A percentile compares a stretch with the other conserved stretches of the same genome.
phyloP scores from a whole-genome alignment of 371 early-diverging fungal species.

The Thermomucor indicae-seudaticae region DNA sequence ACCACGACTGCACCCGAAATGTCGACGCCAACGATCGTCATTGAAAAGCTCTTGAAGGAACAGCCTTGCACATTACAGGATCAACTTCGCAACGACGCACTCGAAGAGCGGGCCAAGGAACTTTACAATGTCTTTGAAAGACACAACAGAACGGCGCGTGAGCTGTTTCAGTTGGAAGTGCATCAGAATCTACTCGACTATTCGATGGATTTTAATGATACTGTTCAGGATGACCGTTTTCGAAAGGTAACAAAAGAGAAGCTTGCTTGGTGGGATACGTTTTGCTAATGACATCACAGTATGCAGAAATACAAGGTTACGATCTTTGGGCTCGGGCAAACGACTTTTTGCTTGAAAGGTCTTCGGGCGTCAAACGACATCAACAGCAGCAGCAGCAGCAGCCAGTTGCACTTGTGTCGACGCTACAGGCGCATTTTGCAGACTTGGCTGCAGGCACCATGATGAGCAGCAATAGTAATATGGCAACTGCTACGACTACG shows the following conservation, averaged over 20 bases:
- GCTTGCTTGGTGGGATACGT: too few species aligned
- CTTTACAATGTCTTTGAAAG: conserved; percentile 41
- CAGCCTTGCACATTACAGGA: conserved; percentile 33
- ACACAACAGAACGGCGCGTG: conserved; percentile 50
- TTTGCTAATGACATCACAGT: too few species aligned
- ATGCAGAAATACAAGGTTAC: too few species aligned
- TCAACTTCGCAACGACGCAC: conserved; percentile 17
- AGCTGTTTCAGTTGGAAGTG: conserved; percentile 56
- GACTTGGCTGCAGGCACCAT: too few species aligned
- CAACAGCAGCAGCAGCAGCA: too few species aligned
- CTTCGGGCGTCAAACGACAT: too few species aligned
- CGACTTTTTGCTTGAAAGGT: too few species aligned
- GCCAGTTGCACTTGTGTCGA: too few species aligned
- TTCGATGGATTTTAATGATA: conserved; percentile 36
- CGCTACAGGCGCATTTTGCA: too few species aligned
- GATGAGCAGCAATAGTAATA: too few species aligned
- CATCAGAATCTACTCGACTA: conserved; percentile 52
- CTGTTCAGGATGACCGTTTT: conserved; percentile 50
- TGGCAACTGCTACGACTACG: neutral
- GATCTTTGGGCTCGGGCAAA: too few species aligned
- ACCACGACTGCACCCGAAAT: too few species aligned
- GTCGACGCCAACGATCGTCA: neutral
- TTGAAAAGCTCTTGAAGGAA: conserved; percentile 11
- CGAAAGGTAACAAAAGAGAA: conserved; percentile 46
- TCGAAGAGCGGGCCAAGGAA: conserved; percentile 29